Base-by-base conservation (phyloP, 352 stramenopile species). In the Chrysophaeum taylorii region DNA sequence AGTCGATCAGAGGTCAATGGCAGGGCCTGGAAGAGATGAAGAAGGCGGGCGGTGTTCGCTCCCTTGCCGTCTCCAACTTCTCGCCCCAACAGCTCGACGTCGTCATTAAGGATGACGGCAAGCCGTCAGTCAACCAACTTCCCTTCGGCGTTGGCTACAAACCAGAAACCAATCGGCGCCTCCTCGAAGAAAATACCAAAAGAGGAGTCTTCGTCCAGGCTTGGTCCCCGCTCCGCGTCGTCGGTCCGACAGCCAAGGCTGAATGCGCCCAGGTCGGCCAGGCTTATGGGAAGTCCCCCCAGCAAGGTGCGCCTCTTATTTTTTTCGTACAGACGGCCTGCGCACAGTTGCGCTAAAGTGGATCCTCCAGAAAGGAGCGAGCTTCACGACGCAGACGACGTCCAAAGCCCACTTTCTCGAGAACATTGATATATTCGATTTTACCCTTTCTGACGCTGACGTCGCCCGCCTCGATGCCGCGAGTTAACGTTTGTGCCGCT, bases 1-100 rank as follows among this genome's bases (percentile, higher is more conserved):
- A 79, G n/a, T 83, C 77, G 16, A 81, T 86, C 41, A 70, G 68
- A 54, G 81, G 81, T 31, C 81, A 86, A 60, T 86, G 81, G 81
- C 63, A 25, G 23, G 69, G 74, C 52, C 82, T 86, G 61, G 79
- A 86, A 70, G 79, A 83, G 25, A 84, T 86, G 81, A 53, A 75
- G 42, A 70, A 67, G 64, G 69, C 80, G 33, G 73, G 75, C 53
- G 74, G 76, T 43, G 75, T 78, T 5, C 75, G 75, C 54, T 78
- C 78, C 31, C 69, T 86, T 15, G 73, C 77, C 15, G 77, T 86
- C 2, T 84, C 79, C 1, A 86, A 86, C 45, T 86, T 86, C 70
- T 76, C 52, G 60, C 69, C 79, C 14, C 50, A 43, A 42, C 79
- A 86, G 68, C 62, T 86, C 0, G 81, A 86, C 76, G 74, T 63